phyloP scores from a whole-genome alignment of 208 protist species.

The Trypanosoma lewisi region DNA sequence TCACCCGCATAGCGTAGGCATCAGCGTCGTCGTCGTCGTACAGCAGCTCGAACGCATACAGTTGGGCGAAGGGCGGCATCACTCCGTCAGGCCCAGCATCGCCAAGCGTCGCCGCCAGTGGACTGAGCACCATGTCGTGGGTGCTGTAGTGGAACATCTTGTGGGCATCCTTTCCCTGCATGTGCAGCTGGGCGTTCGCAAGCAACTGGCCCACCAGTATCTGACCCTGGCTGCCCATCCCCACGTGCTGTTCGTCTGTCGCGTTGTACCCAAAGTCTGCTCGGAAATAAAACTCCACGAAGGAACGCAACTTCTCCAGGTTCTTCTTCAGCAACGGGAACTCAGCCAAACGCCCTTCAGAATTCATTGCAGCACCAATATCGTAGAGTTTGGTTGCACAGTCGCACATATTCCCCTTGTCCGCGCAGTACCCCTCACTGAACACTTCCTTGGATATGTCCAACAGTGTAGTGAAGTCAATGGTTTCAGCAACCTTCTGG shows the following conservation, averaged over 20 bases:
- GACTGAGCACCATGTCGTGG: slow-evolving; percentile 63
- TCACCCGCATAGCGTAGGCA: slow-evolving; percentile 48
- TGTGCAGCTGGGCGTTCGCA: slow-evolving; percentile 36
- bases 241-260: slow-evolving; percentile 32
- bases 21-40: slow-evolving; percentile 32
- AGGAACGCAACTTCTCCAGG: slow-evolving; percentile 34
- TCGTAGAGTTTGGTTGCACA: slow-evolving; percentile 55
- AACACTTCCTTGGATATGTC: slow-evolving; percentile 33
- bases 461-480: slow-evolving; percentile 25
- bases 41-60: slow-evolving; percentile 62
- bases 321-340: slow-evolving; percentile 28
- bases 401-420: slow-evolving; percentile 30
- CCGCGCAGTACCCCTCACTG: slow-evolving; percentile 38
- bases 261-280: slow-evolving; percentile 49
- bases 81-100: slow-evolving; percentile 39
- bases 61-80: slow-evolving; percentile 59
- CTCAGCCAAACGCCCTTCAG: slow-evolving; percentile 11
- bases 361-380: slow-evolving; percentile 47
- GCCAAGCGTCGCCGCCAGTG: slow-evolving; percentile 48
- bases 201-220: slow-evolving; percentile 41
- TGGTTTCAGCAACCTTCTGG: slow-evolving; percentile 22
- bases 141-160: slow-evolving; percentile 73
- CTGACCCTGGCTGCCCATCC: slow-evolving; percentile 57
- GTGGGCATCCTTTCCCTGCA: slow-evolving; percentile 30
- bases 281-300: slow-evolving; percentile 23